Conservation (phyloP, 2,329 filamentous ascomycete genomes). For the Xylogone sp. region DNA sequence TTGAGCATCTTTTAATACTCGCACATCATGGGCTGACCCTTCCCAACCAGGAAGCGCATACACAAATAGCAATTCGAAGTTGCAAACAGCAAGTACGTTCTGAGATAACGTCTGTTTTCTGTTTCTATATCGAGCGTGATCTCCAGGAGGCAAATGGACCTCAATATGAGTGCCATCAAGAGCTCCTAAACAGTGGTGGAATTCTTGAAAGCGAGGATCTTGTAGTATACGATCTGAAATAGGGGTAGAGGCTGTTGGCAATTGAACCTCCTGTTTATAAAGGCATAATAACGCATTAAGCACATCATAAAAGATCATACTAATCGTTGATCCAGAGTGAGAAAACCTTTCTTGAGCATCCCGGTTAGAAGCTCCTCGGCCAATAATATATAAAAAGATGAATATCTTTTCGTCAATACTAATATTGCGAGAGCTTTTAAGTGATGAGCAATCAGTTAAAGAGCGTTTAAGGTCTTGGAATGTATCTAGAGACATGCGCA, state of each 20-base stretch:
- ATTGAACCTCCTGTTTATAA: not conserved
- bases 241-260: not conserved
- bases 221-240: not conserved
- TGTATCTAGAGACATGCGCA: no score
- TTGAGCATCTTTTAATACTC: slow-evolving; percentile 1
- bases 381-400: no score
- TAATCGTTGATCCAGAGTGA: not conserved
- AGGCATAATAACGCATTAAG: not conserved
- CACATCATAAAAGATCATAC: not conserved
- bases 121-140: not conserved
- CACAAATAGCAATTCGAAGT: no score
- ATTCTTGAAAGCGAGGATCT: not conserved
- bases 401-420: no score
- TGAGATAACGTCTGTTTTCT: not conserved
- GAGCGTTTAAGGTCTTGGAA: no score
- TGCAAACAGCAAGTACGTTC: no score
- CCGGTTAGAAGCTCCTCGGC: no score
- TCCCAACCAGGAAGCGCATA: not conserved
- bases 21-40: not conserved
- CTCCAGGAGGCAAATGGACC: not conserved
- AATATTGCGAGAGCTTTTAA: no score
- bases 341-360: not conserved
- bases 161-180: slow-evolving; percentile 1
- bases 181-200: not conserved
- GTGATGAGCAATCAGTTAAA: no score